Base-by-base conservation (phyloP, 176 grass and related monocot species). In the Guadua angustifolia region DNA sequence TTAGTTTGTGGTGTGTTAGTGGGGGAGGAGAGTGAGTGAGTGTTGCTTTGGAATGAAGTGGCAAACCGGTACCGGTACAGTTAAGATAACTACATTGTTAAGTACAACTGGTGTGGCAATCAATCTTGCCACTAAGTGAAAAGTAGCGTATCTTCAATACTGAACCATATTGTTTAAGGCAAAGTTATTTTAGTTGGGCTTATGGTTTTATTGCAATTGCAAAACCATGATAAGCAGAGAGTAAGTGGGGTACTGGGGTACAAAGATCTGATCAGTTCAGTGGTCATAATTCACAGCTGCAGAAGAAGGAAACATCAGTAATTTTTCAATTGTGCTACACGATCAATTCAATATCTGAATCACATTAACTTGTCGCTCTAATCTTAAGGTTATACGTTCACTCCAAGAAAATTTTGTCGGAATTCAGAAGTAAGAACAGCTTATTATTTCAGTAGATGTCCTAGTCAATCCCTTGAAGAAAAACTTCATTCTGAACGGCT, bases 81-180 rank as follows among this genome's bases (percentile, higher is more conserved):
- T 78, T 82, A 45, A 25, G 83, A 86, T 71, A 86, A 79, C 73
- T 73, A 40, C 39, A 71, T 86, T 86, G 26, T 86, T 83, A 90
- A 90, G 73, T 82, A 73, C 84, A 79, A 49, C 16, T 86, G 81
- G 84, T 33, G 75, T 83, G 66, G 38, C 88, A 86, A 90, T 90
- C 88, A 90, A 42, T 90, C 59, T 45, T 86, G n/a, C 84, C 84
- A 90, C 88, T 68, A 83, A 51, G 78, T 86, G 66, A 86, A 90
- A 90, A 64, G 83, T 33, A 66, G 84, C 83, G 50, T 90, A 90
- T 86, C 66, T 82, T 86, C 55, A 45, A 82, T 77, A 86, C 24
- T 65, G 16, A 72, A 90, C 69, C 57, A 47, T 38, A 47, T 86
- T 82, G 45, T 82, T 86, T 82, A 82, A 73, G 79, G 57, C 25